phyloP scores from a whole-genome alignment of 1,139 yeast genomes.

The Hyphopichia burtonii region DNA sequence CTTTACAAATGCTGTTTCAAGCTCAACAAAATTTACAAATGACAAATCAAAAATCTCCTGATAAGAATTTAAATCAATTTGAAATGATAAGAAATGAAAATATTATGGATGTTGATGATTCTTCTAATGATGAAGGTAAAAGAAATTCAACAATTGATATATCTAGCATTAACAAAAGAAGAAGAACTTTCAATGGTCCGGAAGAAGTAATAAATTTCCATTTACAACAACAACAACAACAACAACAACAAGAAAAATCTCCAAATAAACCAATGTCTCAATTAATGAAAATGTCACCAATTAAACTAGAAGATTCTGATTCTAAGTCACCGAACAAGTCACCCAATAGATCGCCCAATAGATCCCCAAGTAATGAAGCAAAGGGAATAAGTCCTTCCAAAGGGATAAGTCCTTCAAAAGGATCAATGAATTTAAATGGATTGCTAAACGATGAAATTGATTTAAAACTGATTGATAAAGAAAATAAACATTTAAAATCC shows the following conservation, averaged over 20 bases:
- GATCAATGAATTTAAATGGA: conserved; percentile 38
- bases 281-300: conserved; percentile 6
- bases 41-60: background rate
- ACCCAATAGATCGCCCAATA: conserved; percentile 6
- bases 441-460: conserved; percentile 20
- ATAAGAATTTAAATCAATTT: background rate
- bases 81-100: conserved; percentile 2
- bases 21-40: conserved; percentile 1
- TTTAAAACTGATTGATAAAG: conserved; percentile 13
- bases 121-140: conserved; percentile 9
- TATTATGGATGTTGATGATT: conserved; percentile 2
- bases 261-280: background rate
- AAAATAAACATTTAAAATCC: background rate
- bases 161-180: conserved; percentile 23
- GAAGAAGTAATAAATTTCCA: conserved; percentile 18
- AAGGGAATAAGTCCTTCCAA: background rate
- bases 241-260: conserved; percentile 1
- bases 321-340: background rate
- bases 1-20: conserved; percentile 2
- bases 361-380: background rate
- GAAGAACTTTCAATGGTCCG: conserved; percentile 37
- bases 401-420: conserved; percentile 39
- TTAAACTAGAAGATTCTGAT: background rate
- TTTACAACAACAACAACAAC: conserved; percentile 2
- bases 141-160: conserved; percentile 9